phyloP scores from a whole-genome alignment of 371 early-diverging fungal genomes.

The Zopfochytrium polystomum region DNA sequence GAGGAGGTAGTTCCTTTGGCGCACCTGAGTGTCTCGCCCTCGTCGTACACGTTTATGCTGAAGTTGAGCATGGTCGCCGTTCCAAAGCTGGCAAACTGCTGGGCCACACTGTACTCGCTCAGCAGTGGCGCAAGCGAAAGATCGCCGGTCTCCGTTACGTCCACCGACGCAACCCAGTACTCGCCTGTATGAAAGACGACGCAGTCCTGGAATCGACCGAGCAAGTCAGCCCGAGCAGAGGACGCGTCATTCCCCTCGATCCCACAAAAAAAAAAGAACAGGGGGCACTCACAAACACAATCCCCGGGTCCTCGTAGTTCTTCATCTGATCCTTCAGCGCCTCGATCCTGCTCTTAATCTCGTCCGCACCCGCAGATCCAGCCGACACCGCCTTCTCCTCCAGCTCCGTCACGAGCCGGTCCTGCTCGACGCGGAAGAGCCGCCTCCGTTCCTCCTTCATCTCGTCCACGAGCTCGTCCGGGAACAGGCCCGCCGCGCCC shows the following conservation, averaged over 20 bases:
- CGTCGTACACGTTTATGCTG: conserved; percentile 87
- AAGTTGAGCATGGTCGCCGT: conserved; percentile 78
- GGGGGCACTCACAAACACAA: conserved; percentile 24
- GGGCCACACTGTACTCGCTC: conserved; percentile 74
- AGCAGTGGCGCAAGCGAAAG: conserved; percentile 58
- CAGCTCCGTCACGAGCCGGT: conserved; percentile 59
- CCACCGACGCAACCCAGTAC: conserved; percentile 83
- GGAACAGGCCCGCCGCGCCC: conserved; percentile 74
- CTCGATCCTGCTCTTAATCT: conserved; percentile 68
- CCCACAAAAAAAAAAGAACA: too few relatives aligned
- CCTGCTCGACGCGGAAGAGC: conserved; percentile 63
- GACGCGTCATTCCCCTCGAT: too few relatives aligned
- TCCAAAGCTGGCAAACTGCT: conserved; percentile 71
- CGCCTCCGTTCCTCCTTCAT: conserved; percentile 66
- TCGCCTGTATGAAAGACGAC: conserved; percentile 85
- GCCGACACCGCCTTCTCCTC: conserved; percentile 30
- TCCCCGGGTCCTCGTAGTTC: conserved; percentile 73
- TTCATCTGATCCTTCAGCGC: conserved; percentile 62
- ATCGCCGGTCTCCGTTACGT: conserved; percentile 76
- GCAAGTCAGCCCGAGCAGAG: neutral
- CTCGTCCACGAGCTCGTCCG: conserved; percentile 55
- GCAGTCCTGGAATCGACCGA: conserved; percentile 63
- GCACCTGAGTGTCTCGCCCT: conserved; percentile 53
- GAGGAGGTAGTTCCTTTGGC: too few relatives aligned
- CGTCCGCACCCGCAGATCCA: conserved; percentile 34